A percentile compares a stretch with the other conserved stretches of the same genome.
phyloP scores from a whole-genome alignment of 768 basidiomycete genomes.

The Paxillus involutus region DNA sequence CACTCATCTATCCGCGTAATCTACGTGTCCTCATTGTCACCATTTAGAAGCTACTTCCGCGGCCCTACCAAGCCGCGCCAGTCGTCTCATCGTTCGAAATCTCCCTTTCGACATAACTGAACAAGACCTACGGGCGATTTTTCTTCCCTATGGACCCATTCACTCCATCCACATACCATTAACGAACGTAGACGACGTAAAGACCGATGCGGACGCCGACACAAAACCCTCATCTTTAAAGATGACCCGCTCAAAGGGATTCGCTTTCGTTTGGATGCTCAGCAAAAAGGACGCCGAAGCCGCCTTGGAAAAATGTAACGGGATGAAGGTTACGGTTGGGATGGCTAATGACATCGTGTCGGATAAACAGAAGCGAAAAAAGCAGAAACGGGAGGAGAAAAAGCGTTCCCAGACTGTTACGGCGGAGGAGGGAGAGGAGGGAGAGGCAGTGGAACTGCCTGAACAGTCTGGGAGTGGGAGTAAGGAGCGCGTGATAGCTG shows the following conservation, averaged over 20 bases:
- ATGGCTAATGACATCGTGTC: conserved; percentile 53
- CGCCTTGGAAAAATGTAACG: conserved; percentile 80
- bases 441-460: conserved; percentile 35
- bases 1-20: background rate
- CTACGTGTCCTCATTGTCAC: background rate
- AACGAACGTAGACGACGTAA: conserved; percentile 28
- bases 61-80: conserved; percentile 64
- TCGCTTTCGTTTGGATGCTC: conserved; percentile 95
- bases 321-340: conserved; percentile 64
- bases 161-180: conserved; percentile 81
- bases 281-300: conserved; percentile 81
- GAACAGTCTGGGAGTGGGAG: conserved; percentile 35
- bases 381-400: conserved; percentile 52
- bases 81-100: conserved; percentile 89
- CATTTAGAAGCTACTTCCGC: conserved; percentile 31
- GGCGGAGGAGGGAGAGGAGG: conserved; percentile 34
- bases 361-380: conserved; percentile 71
- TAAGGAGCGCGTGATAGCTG: conserved; percentile 72
- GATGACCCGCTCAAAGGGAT: conserved; percentile 60
- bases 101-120: conserved; percentile 82
- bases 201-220: conserved; percentile 32
- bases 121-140: conserved; percentile 80
- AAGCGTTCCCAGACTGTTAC: conserved; percentile 33
- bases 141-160: conserved; percentile 86
- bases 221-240: conserved; percentile 7